A percentile compares a stretch with the other conserved stretches of the same genome.
phyloP scores from a whole-genome alignment of 1,284 basidiomycete genomes.

The Ustilago curta region DNA sequence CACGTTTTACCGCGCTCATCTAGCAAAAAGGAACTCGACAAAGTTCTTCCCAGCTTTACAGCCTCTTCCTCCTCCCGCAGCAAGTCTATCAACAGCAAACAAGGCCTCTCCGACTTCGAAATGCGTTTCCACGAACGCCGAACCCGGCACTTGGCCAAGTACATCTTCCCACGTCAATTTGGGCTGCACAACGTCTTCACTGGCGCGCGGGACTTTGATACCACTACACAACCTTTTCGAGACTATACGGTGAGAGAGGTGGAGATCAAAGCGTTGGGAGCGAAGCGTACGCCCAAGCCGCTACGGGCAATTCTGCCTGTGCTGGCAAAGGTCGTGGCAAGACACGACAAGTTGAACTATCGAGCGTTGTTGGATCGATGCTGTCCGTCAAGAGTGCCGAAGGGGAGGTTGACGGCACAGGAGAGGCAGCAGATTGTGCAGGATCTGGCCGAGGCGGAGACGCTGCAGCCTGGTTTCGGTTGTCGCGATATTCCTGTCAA shows the following conservation, averaged over 20 bases:
- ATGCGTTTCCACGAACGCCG: slow-evolving; percentile 34
- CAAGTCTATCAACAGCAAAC: slow-evolving; percentile 2
- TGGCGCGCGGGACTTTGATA: slow-evolving; percentile 39
- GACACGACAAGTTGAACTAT: slow-evolving; percentile 80
- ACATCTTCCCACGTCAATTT: slow-evolving; percentile 84
- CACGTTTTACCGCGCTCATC: slow-evolving; percentile 64
- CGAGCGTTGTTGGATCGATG: slow-evolving; percentile 75
- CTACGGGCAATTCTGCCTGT: slow-evolving; percentile 74
- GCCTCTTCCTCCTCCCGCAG: slow-evolving; percentile 1
- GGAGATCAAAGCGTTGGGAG: slow-evolving; percentile 75
- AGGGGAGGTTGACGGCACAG: slow-evolving; percentile 37
- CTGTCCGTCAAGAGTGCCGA: slow-evolving; percentile 80
- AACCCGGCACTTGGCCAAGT: slow-evolving; percentile 79
- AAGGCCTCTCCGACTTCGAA: slow-evolving; percentile 1
- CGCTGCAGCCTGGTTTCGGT: slow-evolving; percentile 5
- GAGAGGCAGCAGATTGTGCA: slow-evolving; percentile 80
- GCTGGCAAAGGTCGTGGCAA: slow-evolving; percentile 77
- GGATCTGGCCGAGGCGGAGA: slow-evolving; percentile 64
- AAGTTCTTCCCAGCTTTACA: slow-evolving; percentile 24
- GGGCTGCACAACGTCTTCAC: slow-evolving; percentile 76
- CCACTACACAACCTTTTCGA: slow-evolving; percentile 69
- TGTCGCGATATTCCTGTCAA: slow-evolving; percentile 7
- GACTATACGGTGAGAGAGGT: slow-evolving; percentile 77
- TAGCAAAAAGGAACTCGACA: slow-evolving; percentile 33
- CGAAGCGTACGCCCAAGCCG: slow-evolving; percentile 78